phyloP scores from a whole-genome alignment of 2,329 filamentous ascomycete species.

The Fusarium pseudograminearum region DNA sequence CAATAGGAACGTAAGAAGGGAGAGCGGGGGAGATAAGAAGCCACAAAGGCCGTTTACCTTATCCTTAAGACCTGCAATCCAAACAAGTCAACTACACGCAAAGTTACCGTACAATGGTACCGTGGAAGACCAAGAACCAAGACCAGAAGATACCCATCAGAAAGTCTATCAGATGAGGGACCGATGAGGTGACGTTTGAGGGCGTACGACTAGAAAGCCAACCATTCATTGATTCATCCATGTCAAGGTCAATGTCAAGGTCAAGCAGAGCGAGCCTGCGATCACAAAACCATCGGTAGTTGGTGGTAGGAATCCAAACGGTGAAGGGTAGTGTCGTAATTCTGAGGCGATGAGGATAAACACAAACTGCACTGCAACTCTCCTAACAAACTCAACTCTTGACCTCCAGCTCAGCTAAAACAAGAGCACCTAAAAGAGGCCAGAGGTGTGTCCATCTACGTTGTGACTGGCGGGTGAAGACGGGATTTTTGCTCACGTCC shows the following conservation, averaged over 20 bases:
- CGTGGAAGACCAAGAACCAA: background rate
- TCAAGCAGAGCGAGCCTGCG: background rate
- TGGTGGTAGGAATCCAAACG: constrained; percentile 4
- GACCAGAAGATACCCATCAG: constrained; percentile 5
- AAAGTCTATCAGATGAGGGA: constrained; percentile 36
- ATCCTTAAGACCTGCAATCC: constrained; percentile 8
- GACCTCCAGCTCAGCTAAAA: background rate
- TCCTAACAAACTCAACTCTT: background rate
- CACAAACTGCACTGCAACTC: constrained; percentile 18
- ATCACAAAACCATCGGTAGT: constrained; percentile 16
- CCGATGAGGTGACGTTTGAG: constrained; percentile 26
- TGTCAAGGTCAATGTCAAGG: background rate
- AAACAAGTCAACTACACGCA: constrained; percentile 16
- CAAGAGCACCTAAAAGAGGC: background rate
- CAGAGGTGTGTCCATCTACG: constrained; percentile 20
- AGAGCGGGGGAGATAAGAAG: constrained; percentile 41
- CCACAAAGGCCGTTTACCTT: constrained; percentile 19
- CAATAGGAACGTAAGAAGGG: constrained; percentile 14
- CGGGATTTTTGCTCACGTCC: constrained; percentile 14
- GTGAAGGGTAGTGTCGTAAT: constrained; percentile 28
- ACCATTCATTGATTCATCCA: background rate
- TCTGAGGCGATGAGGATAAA: constrained; percentile 2
- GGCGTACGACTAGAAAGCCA: constrained; percentile 28
- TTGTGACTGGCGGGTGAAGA: constrained; percentile 33
- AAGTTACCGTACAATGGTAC: constrained; percentile 15